Conservation (phyloP, 495 filamentous ascomycete genomes). For the Haplographium delicatum region DNA sequence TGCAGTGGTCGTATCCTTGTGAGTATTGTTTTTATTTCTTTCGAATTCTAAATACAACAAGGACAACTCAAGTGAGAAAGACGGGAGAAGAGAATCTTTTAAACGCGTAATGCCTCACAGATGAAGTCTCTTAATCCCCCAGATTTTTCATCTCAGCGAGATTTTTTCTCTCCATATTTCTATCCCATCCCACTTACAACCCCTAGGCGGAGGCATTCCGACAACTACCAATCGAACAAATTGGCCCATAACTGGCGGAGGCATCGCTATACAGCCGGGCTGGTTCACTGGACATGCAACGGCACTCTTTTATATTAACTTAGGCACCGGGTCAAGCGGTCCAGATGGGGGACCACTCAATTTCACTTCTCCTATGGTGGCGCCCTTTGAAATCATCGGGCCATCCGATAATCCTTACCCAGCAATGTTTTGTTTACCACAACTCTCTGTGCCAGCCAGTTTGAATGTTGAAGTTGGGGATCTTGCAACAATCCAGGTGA, state of each 20-base stretch:
- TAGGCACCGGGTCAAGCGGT: conserved; percentile 69
- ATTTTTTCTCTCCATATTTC: no score
- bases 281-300: conserved; percentile 86
- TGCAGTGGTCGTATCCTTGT: no score
- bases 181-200: no score
- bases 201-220: conserved; percentile 74
- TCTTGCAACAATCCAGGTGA: conserved; percentile 84
- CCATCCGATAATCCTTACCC: conserved; percentile 73
- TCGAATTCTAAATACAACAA: no score
- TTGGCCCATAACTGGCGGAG: conserved; percentile 84
- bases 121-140: no score
- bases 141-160: no score
- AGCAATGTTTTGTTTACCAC: conserved; percentile 80
- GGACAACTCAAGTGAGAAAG: no score
- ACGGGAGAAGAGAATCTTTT: no score
- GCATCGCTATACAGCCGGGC: conserved; percentile 78
- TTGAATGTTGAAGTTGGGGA: conserved; percentile 68
- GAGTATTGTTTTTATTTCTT: no score
- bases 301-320: conserved; percentile 84
- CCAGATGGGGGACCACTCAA: conserved; percentile 61
- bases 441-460: conserved; percentile 74
- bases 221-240: conserved; percentile 75
- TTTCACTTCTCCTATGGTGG: conserved; percentile 78
- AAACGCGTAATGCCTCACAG: no score
- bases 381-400: conserved; percentile 76